Evolutionary conservation across 306 rosid species (phyloP).

Genomic region (Lathyrus aphaca): DNA sequence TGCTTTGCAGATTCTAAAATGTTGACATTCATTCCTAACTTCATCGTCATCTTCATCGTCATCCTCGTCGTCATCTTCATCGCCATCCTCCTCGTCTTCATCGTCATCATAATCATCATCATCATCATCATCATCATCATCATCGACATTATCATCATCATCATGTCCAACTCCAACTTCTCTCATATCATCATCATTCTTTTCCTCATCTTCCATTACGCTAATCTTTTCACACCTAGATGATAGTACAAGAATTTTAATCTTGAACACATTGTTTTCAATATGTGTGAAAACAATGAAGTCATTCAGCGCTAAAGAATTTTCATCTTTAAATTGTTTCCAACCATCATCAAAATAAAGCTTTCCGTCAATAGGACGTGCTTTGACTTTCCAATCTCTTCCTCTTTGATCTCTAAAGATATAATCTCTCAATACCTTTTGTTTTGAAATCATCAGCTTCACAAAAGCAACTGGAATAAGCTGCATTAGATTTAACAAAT

Average conservation of each 20-base stretch:
- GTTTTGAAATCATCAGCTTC: neutral
- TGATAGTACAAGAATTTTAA: constrained; percentile 22
- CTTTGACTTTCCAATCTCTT: constrained; percentile 35
- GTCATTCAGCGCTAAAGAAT: neutral
- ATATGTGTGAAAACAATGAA: constrained; percentile 28
- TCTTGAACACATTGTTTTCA: constrained; percentile 8
- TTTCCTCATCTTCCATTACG: neutral
- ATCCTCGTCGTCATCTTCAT: neutral
- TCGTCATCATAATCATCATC: neutral
- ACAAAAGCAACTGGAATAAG: constrained; percentile 38
- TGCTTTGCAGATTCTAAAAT: neutral
- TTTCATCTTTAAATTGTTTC: constrained; percentile 24
- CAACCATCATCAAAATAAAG: constrained; percentile 38
- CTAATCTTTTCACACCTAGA: constrained; percentile 30
- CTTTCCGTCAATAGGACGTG: neutral
- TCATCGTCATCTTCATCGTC: neutral
- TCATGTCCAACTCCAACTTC: neutral
- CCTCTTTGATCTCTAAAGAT: constrained; percentile 31
- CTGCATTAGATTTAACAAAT: constrained; percentile 27
- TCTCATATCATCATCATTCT: neutral
- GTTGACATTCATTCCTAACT: neutral
- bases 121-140: neutral
- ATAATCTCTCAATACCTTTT: neutral
- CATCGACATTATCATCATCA: neutral
- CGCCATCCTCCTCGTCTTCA: neutral